A percentile compares a stretch with the other conserved stretches of the same genome.
Evolutionary conservation across 257 asterid species (phyloP).

Genomic region (Vinca minor): DNA sequence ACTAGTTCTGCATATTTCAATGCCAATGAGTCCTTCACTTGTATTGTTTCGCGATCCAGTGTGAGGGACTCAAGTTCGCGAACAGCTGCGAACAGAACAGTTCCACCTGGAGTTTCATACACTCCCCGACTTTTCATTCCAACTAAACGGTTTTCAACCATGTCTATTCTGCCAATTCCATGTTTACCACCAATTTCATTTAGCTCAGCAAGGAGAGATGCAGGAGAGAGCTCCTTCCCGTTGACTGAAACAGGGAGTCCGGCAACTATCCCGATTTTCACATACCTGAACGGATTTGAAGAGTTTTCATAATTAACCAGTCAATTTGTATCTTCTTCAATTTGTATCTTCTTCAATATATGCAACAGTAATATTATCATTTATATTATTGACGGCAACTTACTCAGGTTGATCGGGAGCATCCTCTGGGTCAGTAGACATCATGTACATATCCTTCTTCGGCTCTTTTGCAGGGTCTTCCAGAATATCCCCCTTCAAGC

Average conservation of each 20-base stretch:
- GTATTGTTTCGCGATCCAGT: conserved; percentile 83
- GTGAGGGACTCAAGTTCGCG: conserved; percentile 92
- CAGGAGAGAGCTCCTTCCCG: conserved; percentile 71
- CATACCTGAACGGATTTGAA: conserved; percentile 36
- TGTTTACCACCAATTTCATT: conserved; percentile 80
- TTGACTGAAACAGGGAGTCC: conserved; percentile 77
- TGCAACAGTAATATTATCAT: neutral
- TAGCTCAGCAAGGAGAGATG: conserved; percentile 64
- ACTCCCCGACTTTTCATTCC: conserved; percentile 99
- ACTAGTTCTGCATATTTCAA: conserved; percentile 87
- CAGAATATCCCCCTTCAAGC: conserved; percentile 69
- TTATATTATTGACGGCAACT: conserved; percentile 13
- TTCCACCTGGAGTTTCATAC: conserved; percentile 91
- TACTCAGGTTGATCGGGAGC: conserved; percentile 91
- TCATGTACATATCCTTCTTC: conserved; percentile 73
- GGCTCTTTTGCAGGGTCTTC: conserved; percentile 96
- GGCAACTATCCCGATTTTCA: conserved; percentile 62
- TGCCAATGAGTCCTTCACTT: conserved; percentile 71
- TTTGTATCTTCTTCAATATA: neutral
- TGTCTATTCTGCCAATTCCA: conserved; percentile 85
- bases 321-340: neutral
- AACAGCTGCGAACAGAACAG: conserved; percentile 69
- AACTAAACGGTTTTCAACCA: conserved; percentile 85
- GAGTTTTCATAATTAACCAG: neutral
- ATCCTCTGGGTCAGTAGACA: conserved; percentile 64